Conservation (phyloP, 2,329 filamentous ascomycete genomes). For the Sporothrix inflata region DNA sequence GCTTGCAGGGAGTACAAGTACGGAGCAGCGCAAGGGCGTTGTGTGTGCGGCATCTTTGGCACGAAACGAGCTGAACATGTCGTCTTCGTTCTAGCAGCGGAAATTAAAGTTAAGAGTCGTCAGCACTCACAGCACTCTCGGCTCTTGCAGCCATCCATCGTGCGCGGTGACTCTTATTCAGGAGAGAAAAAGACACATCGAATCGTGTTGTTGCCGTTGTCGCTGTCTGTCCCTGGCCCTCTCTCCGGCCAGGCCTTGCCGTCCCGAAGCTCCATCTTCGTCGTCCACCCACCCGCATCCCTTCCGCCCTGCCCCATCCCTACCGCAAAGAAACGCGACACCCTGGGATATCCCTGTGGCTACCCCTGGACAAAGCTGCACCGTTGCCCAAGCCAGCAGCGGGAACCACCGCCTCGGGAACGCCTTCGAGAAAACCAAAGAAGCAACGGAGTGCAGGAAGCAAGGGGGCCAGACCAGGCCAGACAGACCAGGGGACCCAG, state of each 20-base stretch:
- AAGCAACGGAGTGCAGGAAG: conserved; percentile 4
- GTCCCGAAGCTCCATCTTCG: not conserved
- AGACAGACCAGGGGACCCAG: not conserved
- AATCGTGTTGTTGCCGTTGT: not conserved
- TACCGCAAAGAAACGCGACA: conserved; percentile 18
- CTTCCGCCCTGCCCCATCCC: not conserved
- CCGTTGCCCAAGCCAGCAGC: conserved; percentile 22
- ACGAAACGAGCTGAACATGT: not conserved
- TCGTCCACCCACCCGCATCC: conserved; percentile 8
- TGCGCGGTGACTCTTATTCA: not conserved
- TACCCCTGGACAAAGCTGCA: conserved; percentile 21
- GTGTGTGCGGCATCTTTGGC: not conserved
- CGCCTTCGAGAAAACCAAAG: conserved; percentile 25
- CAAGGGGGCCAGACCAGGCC: not conserved
- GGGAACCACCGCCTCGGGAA: conserved; percentile 31
- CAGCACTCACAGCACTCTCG: not conserved
- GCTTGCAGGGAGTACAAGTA: not conserved
- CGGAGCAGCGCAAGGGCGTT: not conserved
- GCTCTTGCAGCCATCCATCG: not conserved
- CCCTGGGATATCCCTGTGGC: conserved; percentile 22
- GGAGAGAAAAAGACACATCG: not conserved
- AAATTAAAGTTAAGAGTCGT: not conserved
- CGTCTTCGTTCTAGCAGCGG: not conserved
- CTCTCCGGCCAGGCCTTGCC: not conserved
- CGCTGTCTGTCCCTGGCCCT: not conserved